Conservation (phyloP, 257 asterid species). For the Solanum sejunctum region DNA sequence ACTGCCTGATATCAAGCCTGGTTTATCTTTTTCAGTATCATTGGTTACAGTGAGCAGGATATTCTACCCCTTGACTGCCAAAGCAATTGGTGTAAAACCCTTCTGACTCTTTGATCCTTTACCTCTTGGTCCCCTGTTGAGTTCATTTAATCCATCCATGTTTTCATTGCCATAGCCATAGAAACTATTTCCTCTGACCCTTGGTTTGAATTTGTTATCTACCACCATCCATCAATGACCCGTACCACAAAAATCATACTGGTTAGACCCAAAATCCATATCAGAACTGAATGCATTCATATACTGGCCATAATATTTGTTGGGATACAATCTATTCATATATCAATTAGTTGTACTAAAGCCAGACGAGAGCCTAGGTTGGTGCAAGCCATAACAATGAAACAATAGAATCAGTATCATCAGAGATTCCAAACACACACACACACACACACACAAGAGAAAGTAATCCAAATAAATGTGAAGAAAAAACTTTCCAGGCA, state of each 20-base stretch:
- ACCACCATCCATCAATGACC: constrained; percentile 43
- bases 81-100: constrained; percentile 28
- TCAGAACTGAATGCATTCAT: constrained; percentile 37
- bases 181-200: constrained; percentile 39
- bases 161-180: constrained; percentile 34
- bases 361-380: constrained; percentile 27
- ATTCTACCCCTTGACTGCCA: constrained; percentile 48
- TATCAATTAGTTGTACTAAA: constrained; percentile 36
- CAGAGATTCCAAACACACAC: background rate
- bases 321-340: constrained; percentile 38
- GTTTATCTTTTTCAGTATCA: constrained; percentile 22
- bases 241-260: constrained; percentile 25
- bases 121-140: constrained; percentile 66
- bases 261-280: constrained; percentile 33
- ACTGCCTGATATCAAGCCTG: constrained; percentile 32
- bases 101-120: constrained; percentile 32
- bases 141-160: constrained; percentile 52
- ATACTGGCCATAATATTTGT: constrained; percentile 40
- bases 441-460: too few species aligned
- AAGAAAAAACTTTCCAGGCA: background rate
- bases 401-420: background rate
- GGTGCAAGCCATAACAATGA: constrained; percentile 30
- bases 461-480: background rate
- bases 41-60: constrained; percentile 19
- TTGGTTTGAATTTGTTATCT: constrained; percentile 46